Conservation (phyloP, 2,329 filamentous ascomycete genomes). For the Orbilia quercus region DNA sequence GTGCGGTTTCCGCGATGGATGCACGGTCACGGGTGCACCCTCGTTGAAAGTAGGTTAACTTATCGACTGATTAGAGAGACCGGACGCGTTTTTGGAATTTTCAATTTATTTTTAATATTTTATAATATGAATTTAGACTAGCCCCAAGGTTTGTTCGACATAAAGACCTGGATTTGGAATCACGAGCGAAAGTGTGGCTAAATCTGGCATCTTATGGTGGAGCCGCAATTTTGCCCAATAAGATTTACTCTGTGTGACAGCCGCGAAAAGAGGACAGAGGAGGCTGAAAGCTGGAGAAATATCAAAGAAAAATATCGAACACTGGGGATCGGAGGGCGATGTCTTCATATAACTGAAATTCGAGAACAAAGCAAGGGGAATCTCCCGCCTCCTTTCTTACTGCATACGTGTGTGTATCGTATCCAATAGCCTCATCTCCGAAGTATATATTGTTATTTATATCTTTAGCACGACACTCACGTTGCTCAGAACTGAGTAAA, state of each 20-base stretch:
- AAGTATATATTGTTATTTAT: constrained; percentile 28
- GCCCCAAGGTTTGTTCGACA: too few species aligned
- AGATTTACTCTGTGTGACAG: constrained; percentile 27
- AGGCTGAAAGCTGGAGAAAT: constrained; percentile 8
- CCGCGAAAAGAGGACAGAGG: constrained; percentile 3
- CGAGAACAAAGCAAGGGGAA: constrained; percentile 7
- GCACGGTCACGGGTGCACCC: too few species aligned
- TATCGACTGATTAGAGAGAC: too few species aligned
- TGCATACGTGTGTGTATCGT: constrained; percentile 36
- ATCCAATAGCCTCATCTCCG: constrained; percentile 19
- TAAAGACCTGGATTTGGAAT: constrained; percentile 47
- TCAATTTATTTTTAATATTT: too few species aligned
- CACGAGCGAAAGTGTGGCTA: constrained; percentile 29
- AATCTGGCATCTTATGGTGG: constrained; percentile 51
- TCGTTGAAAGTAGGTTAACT: too few species aligned
- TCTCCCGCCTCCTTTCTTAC: constrained; percentile 13
- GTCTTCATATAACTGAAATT: constrained; percentile 23
- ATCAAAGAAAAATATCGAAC: constrained; percentile 1
- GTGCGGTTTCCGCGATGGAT: too few species aligned
- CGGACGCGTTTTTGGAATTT: too few species aligned
- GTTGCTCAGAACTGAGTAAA: neutral
- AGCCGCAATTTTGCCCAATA: constrained; percentile 45
- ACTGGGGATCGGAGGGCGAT: constrained; percentile 14
- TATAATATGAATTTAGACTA: too few species aligned
- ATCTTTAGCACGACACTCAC: constrained; percentile 33